phyloP scores from a whole-genome alignment of 1,284 basidiomycete genomes.

The Kwoniella shivajii region DNA sequence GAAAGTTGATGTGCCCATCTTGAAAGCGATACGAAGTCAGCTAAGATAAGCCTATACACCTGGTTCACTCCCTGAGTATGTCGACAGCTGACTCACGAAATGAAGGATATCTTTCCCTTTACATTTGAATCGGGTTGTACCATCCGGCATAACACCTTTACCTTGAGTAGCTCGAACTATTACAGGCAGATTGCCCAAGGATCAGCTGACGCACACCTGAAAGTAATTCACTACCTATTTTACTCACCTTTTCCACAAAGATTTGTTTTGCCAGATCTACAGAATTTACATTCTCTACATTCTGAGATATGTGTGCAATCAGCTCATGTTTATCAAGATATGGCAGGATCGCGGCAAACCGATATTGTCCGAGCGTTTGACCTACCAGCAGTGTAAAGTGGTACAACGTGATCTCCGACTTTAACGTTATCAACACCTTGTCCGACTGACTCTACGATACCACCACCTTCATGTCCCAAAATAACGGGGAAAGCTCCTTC shows the following conservation, averaged over 20 bases:
- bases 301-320: conserved; percentile 58
- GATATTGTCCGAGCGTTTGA: not conserved
- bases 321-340: not conserved
- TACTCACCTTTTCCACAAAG: conserved; percentile 77
- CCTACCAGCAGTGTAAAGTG: conserved; percentile 85
- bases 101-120: conserved; percentile 86
- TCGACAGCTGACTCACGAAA: conserved; percentile 86
- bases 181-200: not conserved
- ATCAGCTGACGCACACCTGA: not conserved
- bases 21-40: not conserved
- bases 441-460: conserved; percentile 83
- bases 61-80: no score
- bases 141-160: conserved; percentile 95
- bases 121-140: conserved; percentile 84
- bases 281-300: conserved; percentile 95
- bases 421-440: conserved; percentile 87
- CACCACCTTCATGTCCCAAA: conserved; percentile 75
- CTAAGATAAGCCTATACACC: not conserved
- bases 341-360: not conserved
- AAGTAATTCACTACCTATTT: no score
- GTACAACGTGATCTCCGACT: conserved; percentile 89
- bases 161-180: conserved; percentile 89
- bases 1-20: conserved; percentile 99
- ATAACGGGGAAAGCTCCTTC: conserved; percentile 97
- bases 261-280: conserved; percentile 98